phyloP scores from a whole-genome alignment of 2,329 filamentous ascomycete species.

The Graphium sp. region DNA sequence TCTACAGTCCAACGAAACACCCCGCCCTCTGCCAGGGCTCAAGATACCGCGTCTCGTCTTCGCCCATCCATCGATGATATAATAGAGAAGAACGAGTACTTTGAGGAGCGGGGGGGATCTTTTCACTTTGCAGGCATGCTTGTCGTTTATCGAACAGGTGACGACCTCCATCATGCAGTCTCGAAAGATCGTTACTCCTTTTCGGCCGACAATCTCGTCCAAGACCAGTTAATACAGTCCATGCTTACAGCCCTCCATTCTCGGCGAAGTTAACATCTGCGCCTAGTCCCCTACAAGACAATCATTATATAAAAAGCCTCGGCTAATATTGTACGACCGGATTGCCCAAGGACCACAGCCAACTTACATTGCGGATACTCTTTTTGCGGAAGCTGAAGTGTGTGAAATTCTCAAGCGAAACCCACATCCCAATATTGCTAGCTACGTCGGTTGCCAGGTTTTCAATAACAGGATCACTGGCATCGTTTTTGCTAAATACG shows the following conservation, averaged over 20 bases:
- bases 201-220: too few species aligned
- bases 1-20: too few species aligned
- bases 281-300: constrained; percentile 1
- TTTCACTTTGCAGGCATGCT: constrained; percentile 2
- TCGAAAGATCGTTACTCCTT: constrained; percentile 2
- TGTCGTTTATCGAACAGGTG: constrained; percentile 2
- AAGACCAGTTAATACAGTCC: constrained; percentile 3
- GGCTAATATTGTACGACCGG: constrained; percentile 2
- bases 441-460: constrained; percentile 7
- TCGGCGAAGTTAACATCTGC: constrained; percentile 1
- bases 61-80: too few species aligned
- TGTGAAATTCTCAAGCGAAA: constrained; percentile 6
- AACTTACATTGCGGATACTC: constrained; percentile 3
- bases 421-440: constrained; percentile 8
- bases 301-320: constrained; percentile 4
- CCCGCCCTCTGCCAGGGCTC: too few species aligned
- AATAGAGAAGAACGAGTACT: constrained; percentile 1
- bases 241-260: constrained; percentile 2
- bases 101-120: constrained; percentile 3
- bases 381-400: constrained; percentile 6
- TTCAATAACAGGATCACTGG: constrained; percentile 6
- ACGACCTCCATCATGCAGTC: constrained; percentile 4
- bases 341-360: constrained; percentile 2
- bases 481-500: constrained; percentile 6
- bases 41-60: too few species aligned